These are phyloP conservation scores for Telfairia occidentalis DNA, from an alignment of 331 rosid genomes.

Conservation along the genomic window DNA sequence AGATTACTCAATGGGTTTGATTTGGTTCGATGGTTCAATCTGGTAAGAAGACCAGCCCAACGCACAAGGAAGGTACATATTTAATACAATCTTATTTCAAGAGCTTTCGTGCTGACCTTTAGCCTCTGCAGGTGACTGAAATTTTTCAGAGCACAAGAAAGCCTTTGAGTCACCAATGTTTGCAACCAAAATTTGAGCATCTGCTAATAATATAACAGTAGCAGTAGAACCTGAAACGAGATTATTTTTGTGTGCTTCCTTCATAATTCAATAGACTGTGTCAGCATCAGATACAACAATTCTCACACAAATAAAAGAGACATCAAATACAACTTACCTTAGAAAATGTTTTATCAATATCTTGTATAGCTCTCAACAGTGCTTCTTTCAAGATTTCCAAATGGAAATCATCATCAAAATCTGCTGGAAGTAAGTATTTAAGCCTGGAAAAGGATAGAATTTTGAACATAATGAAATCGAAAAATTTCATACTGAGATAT, in stretches of 20 bases:
- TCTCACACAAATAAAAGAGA: slow-evolving; percentile 10
- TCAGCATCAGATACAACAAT: slow-evolving; percentile 17
- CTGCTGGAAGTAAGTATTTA: slow-evolving; percentile 39
- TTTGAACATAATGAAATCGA: not conserved
- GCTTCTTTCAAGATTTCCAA: slow-evolving; percentile 88
- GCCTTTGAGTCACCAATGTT: slow-evolving; percentile 97
- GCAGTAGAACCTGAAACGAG: slow-evolving; percentile 82
- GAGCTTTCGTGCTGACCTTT: slow-evolving; percentile 52
- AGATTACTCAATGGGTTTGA: not conserved
- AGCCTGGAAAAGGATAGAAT: slow-evolving; percentile 40
- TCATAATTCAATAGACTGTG: slow-evolving; percentile 31
- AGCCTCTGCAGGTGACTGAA: slow-evolving; percentile 67
- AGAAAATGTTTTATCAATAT: slow-evolving; percentile 71
- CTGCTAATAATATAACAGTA: slow-evolving; percentile 56
- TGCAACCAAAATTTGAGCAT: slow-evolving; percentile 78
- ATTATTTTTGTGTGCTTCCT: slow-evolving; percentile 66
- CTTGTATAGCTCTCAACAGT: slow-evolving; percentile 75
- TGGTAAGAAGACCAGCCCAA: not conserved
- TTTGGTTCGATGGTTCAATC: not conserved
- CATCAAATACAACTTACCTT: slow-evolving; percentile 38
- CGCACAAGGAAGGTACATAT: not conserved
- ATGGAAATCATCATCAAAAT: slow-evolving; percentile 53
- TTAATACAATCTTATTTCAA: not conserved
- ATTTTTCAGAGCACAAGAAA: slow-evolving; percentile 71
- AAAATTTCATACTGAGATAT: not conserved